A percentile compares a stretch with the other conserved stretches of the same genome.
Evolutionary conservation across 75 land plant species (phyloP).

Genomic region (Pinus albicaulis): DNA sequence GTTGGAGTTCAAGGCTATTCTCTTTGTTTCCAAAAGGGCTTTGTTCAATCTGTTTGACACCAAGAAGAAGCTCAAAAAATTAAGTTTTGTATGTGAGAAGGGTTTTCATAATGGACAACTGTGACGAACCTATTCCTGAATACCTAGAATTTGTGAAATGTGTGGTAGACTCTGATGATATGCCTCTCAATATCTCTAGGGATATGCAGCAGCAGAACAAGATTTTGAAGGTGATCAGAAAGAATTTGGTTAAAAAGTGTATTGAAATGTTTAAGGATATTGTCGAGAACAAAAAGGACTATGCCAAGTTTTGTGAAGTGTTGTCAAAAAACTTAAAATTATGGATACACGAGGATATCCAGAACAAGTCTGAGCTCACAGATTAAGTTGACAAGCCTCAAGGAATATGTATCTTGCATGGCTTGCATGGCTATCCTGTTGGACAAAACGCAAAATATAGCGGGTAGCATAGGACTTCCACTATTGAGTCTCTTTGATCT

Average conservation of each 20-base stretch:
- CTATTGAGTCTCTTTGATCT: no score
- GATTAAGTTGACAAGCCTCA: constrained; percentile 28
- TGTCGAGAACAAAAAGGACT: constrained; percentile 11
- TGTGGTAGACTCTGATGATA: constrained; percentile 21
- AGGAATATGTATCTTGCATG: constrained; percentile 16
- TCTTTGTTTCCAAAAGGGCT: constrained; percentile 56
- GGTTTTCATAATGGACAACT: constrained; percentile 35
- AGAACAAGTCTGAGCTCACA: constrained; percentile 22
- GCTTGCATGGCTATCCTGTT: no score
- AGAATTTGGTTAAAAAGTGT: constrained; percentile 24
- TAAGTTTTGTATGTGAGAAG: constrained; percentile 29
- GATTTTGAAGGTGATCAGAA: constrained; percentile 20
- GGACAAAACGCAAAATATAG: no score
- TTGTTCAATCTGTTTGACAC: constrained; percentile 68
- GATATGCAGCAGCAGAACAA: constrained; percentile 16
- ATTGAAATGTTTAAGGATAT: constrained; percentile 13
- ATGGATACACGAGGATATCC: constrained; percentile 26
- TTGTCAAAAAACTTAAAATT: constrained; percentile 29
- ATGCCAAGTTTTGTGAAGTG: constrained; percentile 20
- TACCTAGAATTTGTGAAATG: constrained; percentile 28
- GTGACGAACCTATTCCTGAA: constrained; percentile 28
- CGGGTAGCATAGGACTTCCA: no score
- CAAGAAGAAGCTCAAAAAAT: constrained; percentile 51
- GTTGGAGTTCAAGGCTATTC: constrained; percentile 63
- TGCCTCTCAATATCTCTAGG: constrained; percentile 17